Evolutionary conservation across 495 filamentous ascomycete species (phyloP), one percentile per base, ranked within the genome.

Genomic region (Aspergillus bertholletiae): DNA sequence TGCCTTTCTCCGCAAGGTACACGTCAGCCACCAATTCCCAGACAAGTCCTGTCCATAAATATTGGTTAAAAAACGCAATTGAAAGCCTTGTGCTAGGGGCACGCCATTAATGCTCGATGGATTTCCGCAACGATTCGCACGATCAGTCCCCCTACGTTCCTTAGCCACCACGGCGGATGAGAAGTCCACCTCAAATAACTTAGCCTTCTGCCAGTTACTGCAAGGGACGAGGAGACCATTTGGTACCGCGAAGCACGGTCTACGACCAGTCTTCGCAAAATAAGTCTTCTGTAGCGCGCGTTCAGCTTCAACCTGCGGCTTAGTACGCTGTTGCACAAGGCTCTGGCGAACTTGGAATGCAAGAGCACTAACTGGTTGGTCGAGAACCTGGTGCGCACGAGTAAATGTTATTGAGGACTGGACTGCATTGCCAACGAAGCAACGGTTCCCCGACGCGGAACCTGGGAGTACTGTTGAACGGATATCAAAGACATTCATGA

Each of bases 1-100:
- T 5, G 37, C 37, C 2, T 13, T 17, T 3, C 5, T 18, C 17
- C 37, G 2, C 13, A 40, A 9, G n/a, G 6, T 40, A 13, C 37
- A 53, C 44, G 46, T 12, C n/a, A 75, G 45, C 75, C 74, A 76
- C 47, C 74, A 80, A 57, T 78, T 74, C 2, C 74, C 77, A 28
- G 63, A 63, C 5, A 55, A 59, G 52, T 79, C 76, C 60, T 78
- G 75, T 1, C 77, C 77, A 21, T 20, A 51, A 27, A 20, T 62
- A 55, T 40, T n/a, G 37, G 15, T 1, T 6, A 17, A n/a, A 8
- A 40, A 40, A 4, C 7, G 2, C 13, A 5, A 3, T 8, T 5
- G 17, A 40, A n/a, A 7, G 5, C 1, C 7, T 3, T 11, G 17
- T 17, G 2, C 15, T 13, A 13, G 18, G n/a, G 37, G 18, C 37